Evolutionary conservation across 1,284 basidiomycete species (phyloP).

Genomic region (Moesziomyces aphidis): DNA sequence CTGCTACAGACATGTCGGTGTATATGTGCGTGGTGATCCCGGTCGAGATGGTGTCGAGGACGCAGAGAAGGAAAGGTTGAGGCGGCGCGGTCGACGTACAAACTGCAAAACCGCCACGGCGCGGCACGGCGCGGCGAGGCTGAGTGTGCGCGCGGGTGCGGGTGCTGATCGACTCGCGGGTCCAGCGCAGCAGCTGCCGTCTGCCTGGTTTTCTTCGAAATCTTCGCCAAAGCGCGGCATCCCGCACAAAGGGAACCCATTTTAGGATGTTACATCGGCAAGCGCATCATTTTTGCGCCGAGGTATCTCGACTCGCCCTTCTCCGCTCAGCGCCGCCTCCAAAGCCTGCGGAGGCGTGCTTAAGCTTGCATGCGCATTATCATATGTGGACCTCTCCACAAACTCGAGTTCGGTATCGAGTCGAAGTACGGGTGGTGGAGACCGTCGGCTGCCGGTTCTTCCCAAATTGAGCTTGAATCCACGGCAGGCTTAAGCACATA

Average conservation of each 20-base stretch:
- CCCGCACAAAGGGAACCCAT: background rate
- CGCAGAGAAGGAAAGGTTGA: slow-evolving; percentile 6
- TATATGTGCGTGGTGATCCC: slow-evolving; percentile 9
- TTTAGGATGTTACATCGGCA: background rate
- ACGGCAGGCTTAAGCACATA: too few species aligned
- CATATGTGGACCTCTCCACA: too few species aligned
- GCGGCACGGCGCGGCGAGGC: background rate
- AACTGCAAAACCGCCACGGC: slow-evolving; percentile 1
- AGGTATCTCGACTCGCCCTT: too few species aligned
- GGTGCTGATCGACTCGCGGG: too few species aligned
- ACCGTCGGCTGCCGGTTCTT: too few species aligned
- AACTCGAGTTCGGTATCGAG: too few species aligned
- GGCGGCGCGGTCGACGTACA: slow-evolving; percentile 1
- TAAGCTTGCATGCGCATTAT: too few species aligned
- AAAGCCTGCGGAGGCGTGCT: too few species aligned
- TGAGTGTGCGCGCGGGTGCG: slow-evolving; percentile 4
- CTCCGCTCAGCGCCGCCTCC: too few species aligned
- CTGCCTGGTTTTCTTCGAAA: background rate
- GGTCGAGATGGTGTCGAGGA: slow-evolving; percentile 17
- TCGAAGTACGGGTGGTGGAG: too few species aligned
- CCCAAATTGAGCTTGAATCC: too few species aligned
- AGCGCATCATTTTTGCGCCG: background rate
- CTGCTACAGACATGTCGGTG: slow-evolving; percentile 26
- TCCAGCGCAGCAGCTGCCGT: background rate
- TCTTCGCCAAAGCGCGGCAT: too few species aligned